Percentiles rank a stretch among this genome's conserved stretches.
Evolutionary conservation across 805 yeast species (phyloP).

Genomic region (Barnettozyma sucrosica): DNA sequence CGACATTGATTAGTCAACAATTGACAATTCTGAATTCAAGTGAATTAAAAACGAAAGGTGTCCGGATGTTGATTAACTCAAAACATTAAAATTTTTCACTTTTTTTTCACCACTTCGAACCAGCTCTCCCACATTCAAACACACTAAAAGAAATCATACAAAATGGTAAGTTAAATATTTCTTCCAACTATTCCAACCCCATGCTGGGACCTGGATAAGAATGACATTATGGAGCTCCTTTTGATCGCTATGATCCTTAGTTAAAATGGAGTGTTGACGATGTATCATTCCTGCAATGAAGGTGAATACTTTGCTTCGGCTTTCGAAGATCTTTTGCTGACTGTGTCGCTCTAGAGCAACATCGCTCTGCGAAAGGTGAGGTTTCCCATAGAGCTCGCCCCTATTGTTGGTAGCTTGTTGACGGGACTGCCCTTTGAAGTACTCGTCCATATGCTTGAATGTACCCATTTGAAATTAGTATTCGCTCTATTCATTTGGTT

Average conservation of each 20-base stretch:
- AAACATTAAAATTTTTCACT: background rate
- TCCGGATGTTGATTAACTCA: background rate
- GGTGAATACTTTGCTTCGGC: background rate
- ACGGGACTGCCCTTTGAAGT: background rate
- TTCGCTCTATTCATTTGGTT: background rate
- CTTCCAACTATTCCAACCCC: background rate
- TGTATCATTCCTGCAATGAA: slow-evolving; percentile 13
- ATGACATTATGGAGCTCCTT: slow-evolving; percentile 27
- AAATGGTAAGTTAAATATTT: slow-evolving; percentile 4
- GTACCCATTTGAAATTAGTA: background rate
- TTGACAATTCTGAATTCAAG: too few relatives aligned
- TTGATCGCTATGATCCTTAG: slow-evolving; percentile 4
- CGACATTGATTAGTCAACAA: too few relatives aligned
- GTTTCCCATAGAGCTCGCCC: background rate
- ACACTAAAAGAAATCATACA: background rate
- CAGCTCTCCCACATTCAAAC: too few relatives aligned
- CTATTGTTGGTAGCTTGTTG: background rate
- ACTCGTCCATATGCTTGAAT: background rate
- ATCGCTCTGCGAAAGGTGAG: background rate
- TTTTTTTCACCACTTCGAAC: too few relatives aligned
- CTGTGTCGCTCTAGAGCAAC: background rate
- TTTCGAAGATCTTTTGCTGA: background rate
- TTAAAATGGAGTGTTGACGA: slow-evolving; percentile 26
- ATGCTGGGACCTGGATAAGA: background rate
- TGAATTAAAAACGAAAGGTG: background rate